Conservation (phyloP, 345 rosid species). For the Camelina sativa region DNA sequence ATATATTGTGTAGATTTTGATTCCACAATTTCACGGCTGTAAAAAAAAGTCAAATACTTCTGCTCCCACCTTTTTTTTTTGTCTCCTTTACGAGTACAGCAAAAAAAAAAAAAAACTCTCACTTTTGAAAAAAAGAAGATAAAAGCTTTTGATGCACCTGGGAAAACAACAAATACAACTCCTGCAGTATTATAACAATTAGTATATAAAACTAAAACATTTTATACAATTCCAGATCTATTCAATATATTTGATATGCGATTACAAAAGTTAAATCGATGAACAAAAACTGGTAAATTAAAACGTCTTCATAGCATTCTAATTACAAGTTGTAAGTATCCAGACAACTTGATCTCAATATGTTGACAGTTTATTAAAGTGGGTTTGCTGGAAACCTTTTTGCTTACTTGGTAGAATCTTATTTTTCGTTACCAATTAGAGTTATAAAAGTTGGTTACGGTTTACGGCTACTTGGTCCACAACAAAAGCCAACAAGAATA, state of each 20-base stretch:
- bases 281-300: background rate
- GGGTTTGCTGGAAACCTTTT: background rate
- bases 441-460: background rate
- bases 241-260: background rate
- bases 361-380: background rate
- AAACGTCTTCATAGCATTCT: background rate
- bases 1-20: slow-evolving; percentile 28
- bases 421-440: background rate
- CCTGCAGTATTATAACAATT: too few species aligned
- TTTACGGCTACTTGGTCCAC: slow-evolving; percentile 9
- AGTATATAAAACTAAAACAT: background rate
- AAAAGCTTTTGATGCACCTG: background rate
- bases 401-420: background rate
- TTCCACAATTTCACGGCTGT: slow-evolving; percentile 32
- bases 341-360: background rate
- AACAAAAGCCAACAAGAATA: background rate
- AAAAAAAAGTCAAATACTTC: slow-evolving; percentile 4
- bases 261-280: background rate
- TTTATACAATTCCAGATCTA: background rate
- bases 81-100: background rate
- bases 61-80: background rate
- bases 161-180: background rate
- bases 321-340: background rate
- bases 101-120: background rate
- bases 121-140: background rate